Evolutionary conservation across 441 rosid species (phyloP), one percentile per base, ranked within the genome.

Genomic region (Breynia disticha): DNA sequence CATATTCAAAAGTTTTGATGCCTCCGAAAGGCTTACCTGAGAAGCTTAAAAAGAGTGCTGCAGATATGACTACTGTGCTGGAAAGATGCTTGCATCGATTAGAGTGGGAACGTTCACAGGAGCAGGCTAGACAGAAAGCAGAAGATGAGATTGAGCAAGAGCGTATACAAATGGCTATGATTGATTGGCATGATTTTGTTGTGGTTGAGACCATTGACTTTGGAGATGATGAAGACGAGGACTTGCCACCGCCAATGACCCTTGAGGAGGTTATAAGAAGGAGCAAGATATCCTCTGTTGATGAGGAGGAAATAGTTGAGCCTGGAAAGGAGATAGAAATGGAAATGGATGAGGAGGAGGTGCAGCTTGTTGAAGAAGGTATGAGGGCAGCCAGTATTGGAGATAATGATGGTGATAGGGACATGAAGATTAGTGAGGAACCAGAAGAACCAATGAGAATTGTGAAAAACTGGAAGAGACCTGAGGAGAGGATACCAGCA

Each of bases 311-410:
- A 50, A 62, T 76, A 52, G 62, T 76, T 51, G 98, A 89, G 72
- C 80, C 96, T 77, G 97, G 84, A 63, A 93, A 78, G 65, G 98
- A 86, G 74, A 79, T 86, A 7, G 98, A 86, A 63, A 93, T 93
- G 98, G 98, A 93, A 62, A 88, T 93, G 98, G 98, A 93, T 55
- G 98, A 86, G 67, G 97, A 93, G 65, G 98, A 93, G 75, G 82
- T 86, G 53, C 86, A 83, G 70, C 98, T 93, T 68, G 98, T 89
- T 41, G 96, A 81, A 22, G 97, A 93, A 64, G 98, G 98, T 64
- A 89, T 86, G 95, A 75, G 73, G 75, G 88, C 80, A 28, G 82
- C 97, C 18, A 81, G 76, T 59, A 60, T 86, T 57, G 86, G 72
- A 56, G 97, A 83, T 53, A 77, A 74, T 62, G 84, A 77, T 45